Evolutionary conservation across 768 basidiomycete species (phyloP), one percentile per base, ranked within the genome.

Genomic region (Rossbeevera mucosa): DNA sequence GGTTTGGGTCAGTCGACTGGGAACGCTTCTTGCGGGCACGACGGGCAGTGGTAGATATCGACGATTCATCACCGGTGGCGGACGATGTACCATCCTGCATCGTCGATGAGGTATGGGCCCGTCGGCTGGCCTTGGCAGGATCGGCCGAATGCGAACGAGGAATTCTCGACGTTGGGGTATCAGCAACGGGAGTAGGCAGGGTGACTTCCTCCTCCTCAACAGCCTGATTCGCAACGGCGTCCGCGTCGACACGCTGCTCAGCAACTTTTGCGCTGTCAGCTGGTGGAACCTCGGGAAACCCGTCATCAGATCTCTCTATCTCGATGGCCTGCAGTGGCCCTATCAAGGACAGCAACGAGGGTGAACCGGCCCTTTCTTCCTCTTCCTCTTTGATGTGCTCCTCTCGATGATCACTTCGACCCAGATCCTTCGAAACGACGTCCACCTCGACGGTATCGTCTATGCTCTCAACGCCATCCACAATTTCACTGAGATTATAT

Each of bases 111-210:
- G 79, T 74, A 61, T 80, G 86, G 2, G 75, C 73, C 33, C 86
- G 82, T 42, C 80, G 78, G 20, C 73, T 73, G 20, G 79, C 71
- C 59, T 76, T 83, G 68, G 83, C 85, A 7, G 86, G 87, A 64
- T 91, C 88, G 8, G 83, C 88, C 8, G 91, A 92, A 52, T 88
- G 88, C 5, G 91, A 91, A 20, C 90, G 86, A 36, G 79, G 83
- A 44, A 88, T 76, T 38, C 85, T 77, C 22, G 74, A 61, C 25
- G 72, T 33, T 36, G 69, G 64, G 31, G 66, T 40, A 26, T 70
- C 71, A 2, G 74, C 69, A 13, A 73, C 55, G 6, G 78, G 74
- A n/a, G 79, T 75, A 22, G 68, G 60, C 5, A 71, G 40, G 16
- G 64, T 48, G 3, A 59, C 51, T 3, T 64, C 70, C n/a, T 69